Conservation (phyloP, 2,329 filamentous ascomycete genomes). For the Dichotomopilus funicola region DNA sequence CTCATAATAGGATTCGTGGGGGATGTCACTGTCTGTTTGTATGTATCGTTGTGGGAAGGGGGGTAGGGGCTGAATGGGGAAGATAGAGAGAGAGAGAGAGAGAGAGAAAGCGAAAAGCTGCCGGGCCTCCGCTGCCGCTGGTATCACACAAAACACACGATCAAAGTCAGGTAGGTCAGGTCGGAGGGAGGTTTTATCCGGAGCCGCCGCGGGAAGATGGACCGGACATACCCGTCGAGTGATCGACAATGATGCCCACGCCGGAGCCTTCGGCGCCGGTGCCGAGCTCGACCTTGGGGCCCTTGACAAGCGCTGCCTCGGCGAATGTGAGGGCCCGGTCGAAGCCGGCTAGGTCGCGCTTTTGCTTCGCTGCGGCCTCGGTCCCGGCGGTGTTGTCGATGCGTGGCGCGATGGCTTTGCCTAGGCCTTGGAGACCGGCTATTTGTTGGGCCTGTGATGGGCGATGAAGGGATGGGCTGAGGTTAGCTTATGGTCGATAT, state of each 20-base stretch:
- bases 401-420: slow-evolving; percentile 43
- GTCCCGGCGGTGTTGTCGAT: slow-evolving; percentile 8
- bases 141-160: too few species aligned
- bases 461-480: neutral
- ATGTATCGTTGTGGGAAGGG: neutral
- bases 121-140: too few species aligned
- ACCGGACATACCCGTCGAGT: slow-evolving; percentile 17
- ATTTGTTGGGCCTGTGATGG: slow-evolving; percentile 33
- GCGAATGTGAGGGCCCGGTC: slow-evolving; percentile 41
- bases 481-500: too few species aligned
- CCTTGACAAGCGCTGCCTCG: slow-evolving; percentile 39
- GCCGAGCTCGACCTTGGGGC: slow-evolving; percentile 43
- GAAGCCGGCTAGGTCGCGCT: slow-evolving; percentile 43
- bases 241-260: slow-evolving; percentile 32
- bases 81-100: neutral
- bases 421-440: slow-evolving; percentile 40
- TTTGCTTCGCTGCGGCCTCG: slow-evolving; percentile 19
- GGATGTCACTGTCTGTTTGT: too few species aligned
- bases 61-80: neutral
- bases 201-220: neutral
- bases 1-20: too few species aligned
- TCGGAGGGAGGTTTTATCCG: too few species aligned
- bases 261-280: slow-evolving; percentile 38
- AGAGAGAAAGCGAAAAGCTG: neutral
- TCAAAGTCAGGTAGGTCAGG: too few species aligned